Percentiles rank a stretch among this genome's conserved stretches.
Conservation (phyloP, 2,329 filamentous ascomycete genomes). For the Nigrospora sphaerica region DNA sequence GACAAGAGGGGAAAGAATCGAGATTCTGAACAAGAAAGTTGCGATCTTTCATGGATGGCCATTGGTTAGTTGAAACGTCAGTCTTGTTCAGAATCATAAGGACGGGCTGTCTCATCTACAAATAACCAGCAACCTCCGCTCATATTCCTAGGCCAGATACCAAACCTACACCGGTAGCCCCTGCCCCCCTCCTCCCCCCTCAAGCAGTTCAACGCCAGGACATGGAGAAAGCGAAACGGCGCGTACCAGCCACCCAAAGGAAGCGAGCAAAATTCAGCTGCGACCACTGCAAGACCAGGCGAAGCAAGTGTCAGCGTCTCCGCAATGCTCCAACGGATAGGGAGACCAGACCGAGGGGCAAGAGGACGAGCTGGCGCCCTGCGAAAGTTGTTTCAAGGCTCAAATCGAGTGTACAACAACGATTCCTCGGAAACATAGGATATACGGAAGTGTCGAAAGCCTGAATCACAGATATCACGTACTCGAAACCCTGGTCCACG, state of each 20-base stretch:
- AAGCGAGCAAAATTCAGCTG: slow-evolving; percentile 26
- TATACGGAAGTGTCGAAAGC: slow-evolving; percentile 37
- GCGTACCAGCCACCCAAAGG: slow-evolving; percentile 25
- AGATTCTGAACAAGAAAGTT: too few relatives aligned
- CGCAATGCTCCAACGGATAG: slow-evolving; percentile 1
- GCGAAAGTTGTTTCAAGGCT: slow-evolving; percentile 28
- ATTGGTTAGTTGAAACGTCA: too few relatives aligned
- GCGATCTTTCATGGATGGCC: too few relatives aligned
- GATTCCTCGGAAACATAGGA: slow-evolving; percentile 33
- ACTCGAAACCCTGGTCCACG: slow-evolving; percentile 32
- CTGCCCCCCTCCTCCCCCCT: background rate
- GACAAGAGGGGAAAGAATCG: too few relatives aligned
- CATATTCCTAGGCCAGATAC: too few relatives aligned
- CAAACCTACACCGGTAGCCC: too few relatives aligned
- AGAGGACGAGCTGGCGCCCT: slow-evolving; percentile 18
- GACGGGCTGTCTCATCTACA: too few relatives aligned
- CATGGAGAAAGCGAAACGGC: slow-evolving; percentile 17
- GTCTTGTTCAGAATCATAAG: too few relatives aligned
- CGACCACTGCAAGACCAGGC: slow-evolving; percentile 27
- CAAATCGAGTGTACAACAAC: slow-evolving; percentile 32
- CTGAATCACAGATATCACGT: slow-evolving; percentile 33
- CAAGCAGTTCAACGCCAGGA: slow-evolving; percentile 10
- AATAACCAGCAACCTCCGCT: too few relatives aligned
- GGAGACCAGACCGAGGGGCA: background rate
- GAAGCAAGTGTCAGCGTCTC: slow-evolving; percentile 25